Evolutionary conservation across 345 rosid genomes (phyloP).

Genomic region (Eucalyptus curtisii): DNA sequence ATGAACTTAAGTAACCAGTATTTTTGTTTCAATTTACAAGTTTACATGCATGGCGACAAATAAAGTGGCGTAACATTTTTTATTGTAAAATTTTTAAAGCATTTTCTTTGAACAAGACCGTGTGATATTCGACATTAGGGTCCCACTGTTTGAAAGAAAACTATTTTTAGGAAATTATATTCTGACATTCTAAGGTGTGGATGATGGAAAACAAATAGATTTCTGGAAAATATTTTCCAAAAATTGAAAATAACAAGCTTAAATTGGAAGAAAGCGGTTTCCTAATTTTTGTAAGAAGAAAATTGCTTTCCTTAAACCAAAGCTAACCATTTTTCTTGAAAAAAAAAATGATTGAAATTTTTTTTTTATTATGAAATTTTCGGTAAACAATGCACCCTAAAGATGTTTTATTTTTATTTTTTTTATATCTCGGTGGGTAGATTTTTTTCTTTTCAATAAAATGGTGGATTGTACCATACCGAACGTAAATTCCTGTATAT

Average conservation of each 20-base stretch:
- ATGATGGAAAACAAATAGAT: too few species aligned
- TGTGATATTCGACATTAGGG: neutral
- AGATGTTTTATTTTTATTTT: too few species aligned
- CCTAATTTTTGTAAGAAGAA: too few species aligned
- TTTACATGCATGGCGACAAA: neutral
- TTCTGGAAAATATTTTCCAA: fast-evolving
- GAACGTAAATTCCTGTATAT: neutral
- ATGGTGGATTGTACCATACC: neutral
- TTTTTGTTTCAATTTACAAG: neutral
- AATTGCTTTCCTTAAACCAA: too few species aligned
- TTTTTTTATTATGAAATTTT: too few species aligned
- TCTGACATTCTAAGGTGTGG: fast-evolving
- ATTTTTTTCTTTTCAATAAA: neutral
- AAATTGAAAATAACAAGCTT: too few species aligned
- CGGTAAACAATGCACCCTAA: too few species aligned
- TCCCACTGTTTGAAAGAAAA: neutral
- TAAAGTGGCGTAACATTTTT: neutral
- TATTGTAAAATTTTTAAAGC: neutral
- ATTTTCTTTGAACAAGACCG: neutral
- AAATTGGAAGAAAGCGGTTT: too few species aligned
- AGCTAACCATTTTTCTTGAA: too few species aligned
- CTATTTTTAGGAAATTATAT: too few species aligned
- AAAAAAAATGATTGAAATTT: too few species aligned
- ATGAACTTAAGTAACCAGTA: neutral
- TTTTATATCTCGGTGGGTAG: neutral